Evolutionary conservation across 2,329 filamentous ascomycete species (phyloP).

Genomic region (Neospermospora avenae): DNA sequence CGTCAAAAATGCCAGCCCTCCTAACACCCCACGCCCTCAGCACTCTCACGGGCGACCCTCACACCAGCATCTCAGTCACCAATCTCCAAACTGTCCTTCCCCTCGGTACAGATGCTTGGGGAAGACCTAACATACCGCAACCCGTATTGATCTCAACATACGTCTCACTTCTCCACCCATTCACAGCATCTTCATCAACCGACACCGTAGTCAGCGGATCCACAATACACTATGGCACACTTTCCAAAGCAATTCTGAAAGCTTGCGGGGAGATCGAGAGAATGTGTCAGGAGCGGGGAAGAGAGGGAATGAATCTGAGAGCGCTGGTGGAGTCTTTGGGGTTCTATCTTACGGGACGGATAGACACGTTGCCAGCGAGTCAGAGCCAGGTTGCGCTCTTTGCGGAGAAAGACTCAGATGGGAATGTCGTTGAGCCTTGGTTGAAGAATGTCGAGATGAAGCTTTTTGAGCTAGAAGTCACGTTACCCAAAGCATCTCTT

Average conservation of each 20-base stretch:
- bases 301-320: slow-evolving; percentile 11
- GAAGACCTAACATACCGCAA: slow-evolving; percentile 53
- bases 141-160: slow-evolving; percentile 58
- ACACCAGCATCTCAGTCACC: slow-evolving; percentile 54
- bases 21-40: slow-evolving; percentile 16
- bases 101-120: slow-evolving; percentile 50
- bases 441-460: slow-evolving; percentile 40
- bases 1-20: slow-evolving; percentile 10
- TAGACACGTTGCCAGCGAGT: slow-evolving; percentile 6
- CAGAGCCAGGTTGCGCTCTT: neutral
- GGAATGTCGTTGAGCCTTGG: slow-evolving; percentile 23
- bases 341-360: slow-evolving; percentile 10
- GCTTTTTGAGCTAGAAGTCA: slow-evolving; percentile 50
- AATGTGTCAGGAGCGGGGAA: slow-evolving; percentile 3
- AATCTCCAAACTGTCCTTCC: slow-evolving; percentile 56
- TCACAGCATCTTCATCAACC: slow-evolving; percentile 48
- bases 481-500: slow-evolving; percentile 66
- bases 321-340: slow-evolving; percentile 15
- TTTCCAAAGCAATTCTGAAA: slow-evolving; percentile 62
- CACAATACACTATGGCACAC: slow-evolving; percentile 71
- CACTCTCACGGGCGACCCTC: slow-evolving; percentile 39
- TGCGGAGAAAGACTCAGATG: neutral
- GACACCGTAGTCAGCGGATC: slow-evolving; percentile 66
- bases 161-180: slow-evolving; percentile 53
- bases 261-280: slow-evolving; percentile 27